Evolutionary conservation across 257 asterid species (phyloP), one percentile per base, ranked within the genome.

Genomic region (Verbascum thapsus): DNA sequence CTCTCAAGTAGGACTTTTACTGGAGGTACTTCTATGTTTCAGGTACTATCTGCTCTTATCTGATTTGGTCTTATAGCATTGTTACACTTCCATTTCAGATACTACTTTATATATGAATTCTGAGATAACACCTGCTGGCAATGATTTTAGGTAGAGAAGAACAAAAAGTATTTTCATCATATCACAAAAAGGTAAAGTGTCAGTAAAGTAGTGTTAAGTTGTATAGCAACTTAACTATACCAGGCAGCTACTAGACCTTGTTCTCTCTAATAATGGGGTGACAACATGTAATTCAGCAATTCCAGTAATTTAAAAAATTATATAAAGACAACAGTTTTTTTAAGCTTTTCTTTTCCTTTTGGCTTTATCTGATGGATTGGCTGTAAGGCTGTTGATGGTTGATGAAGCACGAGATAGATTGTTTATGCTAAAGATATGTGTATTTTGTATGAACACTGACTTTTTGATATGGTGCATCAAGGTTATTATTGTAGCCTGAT

Each of bases 1-100:
- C 81, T 19, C 88, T 82, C 67, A 82, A 79, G 69, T 82, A 82
- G 74, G 72, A 73, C 34, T 43, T n/a, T 57, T 32, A 37, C 57
- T 19, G 57, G 58, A 61, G 11, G 66, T 58, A 37, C 42, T 37
- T 13, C 19, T 37, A 55, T 50, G 30, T 72, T 71, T 61, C 73
- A 64, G 88, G 83, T 76, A 74, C 51, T 17, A 52, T 56, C 41
- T 64, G 58, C 68, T 49, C 53, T 53, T 47, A 23, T 55, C 13
- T 61, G 59, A 48, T 43, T 41, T 48, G 50, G 43, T 10, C 13
- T n/a, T 52, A 11, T n/a, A 44, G 2, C 50, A 12, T 12, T 23
- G 7, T 18, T 30, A 23, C 50, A 0, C 43, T 52, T 35, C 44
- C 12, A 37, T 43, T 7, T 40, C 32, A 10, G 50, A 23, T 11